Evolutionary conservation across 495 filamentous ascomycete species (phyloP), one percentile per base, ranked within the genome.

Genomic region (Penicillium tannophilum): DNA sequence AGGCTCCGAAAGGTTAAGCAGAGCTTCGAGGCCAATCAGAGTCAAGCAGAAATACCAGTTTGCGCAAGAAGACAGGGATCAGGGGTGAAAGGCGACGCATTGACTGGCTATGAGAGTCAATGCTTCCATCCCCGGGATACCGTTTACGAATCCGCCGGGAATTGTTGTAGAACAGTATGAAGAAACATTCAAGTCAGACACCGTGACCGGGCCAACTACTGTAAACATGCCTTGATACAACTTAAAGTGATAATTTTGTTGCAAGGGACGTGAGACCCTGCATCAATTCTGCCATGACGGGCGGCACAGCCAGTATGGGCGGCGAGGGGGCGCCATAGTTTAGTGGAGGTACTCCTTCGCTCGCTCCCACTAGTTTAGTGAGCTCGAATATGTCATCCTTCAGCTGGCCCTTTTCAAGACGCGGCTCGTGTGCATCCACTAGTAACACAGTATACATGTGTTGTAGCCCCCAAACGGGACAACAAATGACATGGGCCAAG

Each of bases 401-500:
- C 42, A 55, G 33, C 30, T 11, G 58, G 52, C 45, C 52, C 53
- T 46, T 61, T 61, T 60, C 62, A 47, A 24, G 42, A 45, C 20
- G 42, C 42, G 20, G 45, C 20, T 24, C 19, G 19, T 7, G 46
- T 49, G 23, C 16, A 49, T 28, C 14, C 46, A 49, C 14, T 30
- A 26, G 46, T 49, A 49, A 49, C 12, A 11, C 28, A 28, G 28
- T 28, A 28, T 7, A 28, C 11, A 36, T 46, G 28, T 33, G 12
- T 35, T 46, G 30, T 43, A 20, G 50, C 57, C 23, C 42, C 57
- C 31, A 54, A 20, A 51, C 55, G 49, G 26, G 16, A 33, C 51
- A 54, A 36, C 41, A 23, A 41, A 63, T 69, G 66, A 69, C 66
- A 61, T 64, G 30, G 10, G 63, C 66, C 66, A 69, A 69, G 63